Percentiles rank a stretch among this genome's conserved stretches.
These are phyloP conservation scores for Trichoderma gamsii DNA, from an alignment of 495 filamentous ascomycete species.

Conservation along the genomic window DNA sequence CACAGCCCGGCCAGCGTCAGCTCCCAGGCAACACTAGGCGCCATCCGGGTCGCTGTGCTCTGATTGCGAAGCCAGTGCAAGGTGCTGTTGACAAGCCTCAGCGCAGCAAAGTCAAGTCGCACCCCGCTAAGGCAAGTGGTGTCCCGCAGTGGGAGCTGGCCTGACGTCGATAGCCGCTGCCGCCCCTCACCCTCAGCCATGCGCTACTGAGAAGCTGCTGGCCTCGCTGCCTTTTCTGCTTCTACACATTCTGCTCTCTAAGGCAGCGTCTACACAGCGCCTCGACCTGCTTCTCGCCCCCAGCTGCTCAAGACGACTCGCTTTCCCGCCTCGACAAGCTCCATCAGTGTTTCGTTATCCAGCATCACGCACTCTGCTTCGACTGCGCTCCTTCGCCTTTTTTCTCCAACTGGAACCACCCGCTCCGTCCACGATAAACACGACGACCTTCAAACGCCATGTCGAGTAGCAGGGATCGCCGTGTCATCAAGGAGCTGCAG, in stretches of 20 bases:
- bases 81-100: too few relatives aligned
- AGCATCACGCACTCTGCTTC: not conserved
- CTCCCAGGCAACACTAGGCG: not conserved
- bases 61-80: too few relatives aligned
- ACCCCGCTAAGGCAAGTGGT: too few relatives aligned
- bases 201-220: not conserved
- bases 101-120: too few relatives aligned
- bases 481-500: conserved; percentile 83
- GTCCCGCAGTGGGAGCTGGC: too few relatives aligned
- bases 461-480: conserved; percentile 71
- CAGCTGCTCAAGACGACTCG: not conserved
- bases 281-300: not conserved
- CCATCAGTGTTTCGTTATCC: not conserved
- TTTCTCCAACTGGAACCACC: not conserved
- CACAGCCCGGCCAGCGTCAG: not conserved
- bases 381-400: not conserved
- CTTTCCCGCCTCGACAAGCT: not conserved
- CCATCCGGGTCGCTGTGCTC: too few relatives aligned
- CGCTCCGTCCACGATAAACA: not conserved
- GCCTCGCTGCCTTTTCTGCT: not conserved
- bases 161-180: too few relatives aligned
- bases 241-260: too few relatives aligned
- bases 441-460: conserved; percentile 38
- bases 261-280: too few relatives aligned
- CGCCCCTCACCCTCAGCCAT: not conserved